Evolutionary conservation across 768 basidiomycete genomes (phyloP).

Genomic region (Clavaria fumosa): DNA sequence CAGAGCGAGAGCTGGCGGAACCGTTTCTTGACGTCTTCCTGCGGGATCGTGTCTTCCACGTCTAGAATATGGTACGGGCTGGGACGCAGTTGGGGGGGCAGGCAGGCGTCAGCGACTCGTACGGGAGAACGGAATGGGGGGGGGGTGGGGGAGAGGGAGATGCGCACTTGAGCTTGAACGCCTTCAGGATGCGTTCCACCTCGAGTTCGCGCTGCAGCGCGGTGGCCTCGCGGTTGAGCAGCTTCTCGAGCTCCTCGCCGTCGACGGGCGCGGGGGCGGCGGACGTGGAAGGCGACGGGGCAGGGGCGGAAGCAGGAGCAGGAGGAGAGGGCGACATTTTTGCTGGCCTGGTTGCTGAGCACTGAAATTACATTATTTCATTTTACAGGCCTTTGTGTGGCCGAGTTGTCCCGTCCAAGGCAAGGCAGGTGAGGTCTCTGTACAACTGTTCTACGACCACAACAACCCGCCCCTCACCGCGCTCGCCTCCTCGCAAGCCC

Average conservation of each 20-base stretch:
- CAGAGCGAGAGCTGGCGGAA: constrained; percentile 76
- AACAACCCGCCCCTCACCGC: too few relatives aligned
- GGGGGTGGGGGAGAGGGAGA: background rate
- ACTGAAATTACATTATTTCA: too few relatives aligned
- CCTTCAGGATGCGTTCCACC: constrained; percentile 80
- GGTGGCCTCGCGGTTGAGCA: constrained; percentile 65
- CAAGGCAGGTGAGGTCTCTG: too few relatives aligned
- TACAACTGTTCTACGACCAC: too few relatives aligned
- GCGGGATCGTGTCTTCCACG: constrained; percentile 51
- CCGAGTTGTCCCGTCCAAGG: too few relatives aligned
- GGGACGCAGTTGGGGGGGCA: constrained; percentile 2
- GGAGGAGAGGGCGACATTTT: too few relatives aligned
- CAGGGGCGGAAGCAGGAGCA: constrained; percentile 5
- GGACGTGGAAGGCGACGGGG: constrained; percentile 8
- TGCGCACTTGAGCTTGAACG: constrained; percentile 90
- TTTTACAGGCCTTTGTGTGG: too few relatives aligned
- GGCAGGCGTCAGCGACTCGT: background rate
- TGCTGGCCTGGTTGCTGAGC: too few relatives aligned
- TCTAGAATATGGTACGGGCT: constrained; percentile 93
- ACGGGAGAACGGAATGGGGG: too few relatives aligned
- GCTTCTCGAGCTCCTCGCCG: constrained; percentile 59
- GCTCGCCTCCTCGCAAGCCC: constrained; percentile 4
- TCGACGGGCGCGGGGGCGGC: constrained; percentile 11
- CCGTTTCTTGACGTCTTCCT: constrained; percentile 80
- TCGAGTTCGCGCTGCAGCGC: constrained; percentile 80